These are phyloP conservation scores for Phlebopus sp. DNA, from an alignment of 1,284 basidiomycete species.

Conservation along the genomic window DNA sequence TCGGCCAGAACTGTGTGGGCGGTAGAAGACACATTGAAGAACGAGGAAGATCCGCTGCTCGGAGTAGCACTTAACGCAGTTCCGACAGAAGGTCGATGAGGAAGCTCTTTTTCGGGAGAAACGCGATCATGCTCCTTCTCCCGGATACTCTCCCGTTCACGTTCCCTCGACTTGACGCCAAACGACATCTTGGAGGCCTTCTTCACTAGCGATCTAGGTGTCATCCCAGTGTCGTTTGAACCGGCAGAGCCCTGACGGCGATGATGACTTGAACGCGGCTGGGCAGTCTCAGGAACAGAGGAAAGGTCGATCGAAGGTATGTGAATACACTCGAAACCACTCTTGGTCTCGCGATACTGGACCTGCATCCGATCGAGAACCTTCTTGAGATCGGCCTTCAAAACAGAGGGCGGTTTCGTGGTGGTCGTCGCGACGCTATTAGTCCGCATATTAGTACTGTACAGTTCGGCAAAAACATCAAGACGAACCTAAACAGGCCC, in stretches of 20 bases:
- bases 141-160: slow-evolving; percentile 31
- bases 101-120: slow-evolving; percentile 44
- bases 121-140: slow-evolving; percentile 40
- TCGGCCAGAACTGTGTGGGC: slow-evolving; percentile 46
- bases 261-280: slow-evolving; percentile 36
- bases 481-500: slow-evolving; percentile 77
- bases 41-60: slow-evolving; percentile 74
- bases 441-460: not conserved
- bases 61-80: slow-evolving; percentile 57
- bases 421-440: slow-evolving; percentile 90
- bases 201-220: slow-evolving; percentile 57
- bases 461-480: slow-evolving; percentile 1
- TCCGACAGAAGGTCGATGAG: slow-evolving; percentile 50
- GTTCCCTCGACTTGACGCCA: slow-evolving; percentile 41
- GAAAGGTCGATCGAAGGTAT: slow-evolving; percentile 88
- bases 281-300: slow-evolving; percentile 50
- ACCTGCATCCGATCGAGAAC: slow-evolving; percentile 94
- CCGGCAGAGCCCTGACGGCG: slow-evolving; percentile 49
- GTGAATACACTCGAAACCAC: slow-evolving; percentile 96
- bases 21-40: slow-evolving; percentile 70
- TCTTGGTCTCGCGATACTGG: slow-evolving; percentile 86
- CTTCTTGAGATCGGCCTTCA: slow-evolving; percentile 82
- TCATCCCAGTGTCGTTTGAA: slow-evolving; percentile 49
- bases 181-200: slow-evolving; percentile 79
- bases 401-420: slow-evolving; percentile 78